Evolutionary conservation across 2,329 filamentous ascomycete genomes (phyloP).

Genomic region (Tricladium varicosporioides): DNA sequence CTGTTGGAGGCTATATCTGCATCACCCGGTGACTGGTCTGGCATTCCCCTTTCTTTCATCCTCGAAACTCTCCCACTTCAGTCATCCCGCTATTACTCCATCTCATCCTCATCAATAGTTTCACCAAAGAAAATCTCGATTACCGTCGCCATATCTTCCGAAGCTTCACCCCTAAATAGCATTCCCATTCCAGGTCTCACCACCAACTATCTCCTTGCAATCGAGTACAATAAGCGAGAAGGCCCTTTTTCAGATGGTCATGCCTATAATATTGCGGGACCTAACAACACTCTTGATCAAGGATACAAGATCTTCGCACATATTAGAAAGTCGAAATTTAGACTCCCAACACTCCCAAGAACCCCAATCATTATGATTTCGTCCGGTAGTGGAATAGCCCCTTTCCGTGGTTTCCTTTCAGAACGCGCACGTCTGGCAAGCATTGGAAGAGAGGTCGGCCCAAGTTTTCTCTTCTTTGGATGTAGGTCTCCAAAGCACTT

Average conservation of each 20-base stretch:
- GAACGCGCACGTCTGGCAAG: conserved; percentile 42
- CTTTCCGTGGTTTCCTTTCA: conserved; percentile 46
- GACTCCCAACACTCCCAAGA: conserved; percentile 40
- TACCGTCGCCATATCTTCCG: conserved; percentile 37
- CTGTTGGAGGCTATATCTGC: conserved; percentile 10
- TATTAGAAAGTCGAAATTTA: conserved; percentile 44
- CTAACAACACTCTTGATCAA: conserved; percentile 21
- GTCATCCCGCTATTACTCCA: conserved; percentile 60
- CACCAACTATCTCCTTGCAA: conserved; percentile 39
- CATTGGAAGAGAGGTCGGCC: conserved; percentile 42
- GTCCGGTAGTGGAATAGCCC: conserved; percentile 46
- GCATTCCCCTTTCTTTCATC: conserved; percentile 52
- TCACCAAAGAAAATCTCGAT: conserved; percentile 42
- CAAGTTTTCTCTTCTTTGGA: conserved; percentile 48
- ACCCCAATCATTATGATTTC: conserved; percentile 52
- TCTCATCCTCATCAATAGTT: conserved; percentile 53
- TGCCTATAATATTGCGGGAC: conserved; percentile 18
- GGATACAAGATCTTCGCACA: conserved; percentile 36
- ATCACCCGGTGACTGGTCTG: conserved; percentile 29
- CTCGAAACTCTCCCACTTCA: conserved; percentile 55
- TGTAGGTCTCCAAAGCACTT: conserved; percentile 43
- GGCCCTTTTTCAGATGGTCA: neutral
- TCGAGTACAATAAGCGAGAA: conserved; percentile 9
- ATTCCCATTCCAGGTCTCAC: conserved; percentile 36
- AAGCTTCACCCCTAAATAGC: conserved; percentile 26